Percentiles rank a stretch among this genome's conserved stretches.
Conservation (phyloP, 345 rosid genomes). For the Brassica rapa region DNA sequence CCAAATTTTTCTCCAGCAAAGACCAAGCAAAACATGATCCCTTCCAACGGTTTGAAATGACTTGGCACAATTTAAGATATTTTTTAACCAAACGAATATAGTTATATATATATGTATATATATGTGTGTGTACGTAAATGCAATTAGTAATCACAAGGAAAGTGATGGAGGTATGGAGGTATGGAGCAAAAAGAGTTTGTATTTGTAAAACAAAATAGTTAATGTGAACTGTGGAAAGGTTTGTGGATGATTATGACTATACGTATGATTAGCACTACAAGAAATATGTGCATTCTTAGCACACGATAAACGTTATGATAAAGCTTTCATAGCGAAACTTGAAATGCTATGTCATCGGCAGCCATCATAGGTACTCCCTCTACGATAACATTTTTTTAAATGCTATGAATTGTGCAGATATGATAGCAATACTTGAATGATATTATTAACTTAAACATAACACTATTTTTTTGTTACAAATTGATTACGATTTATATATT, state of each 20-base stretch:
- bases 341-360: no score
- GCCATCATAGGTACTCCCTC: no score
- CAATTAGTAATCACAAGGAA: background rate
- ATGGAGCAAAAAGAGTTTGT: conserved; percentile 29
- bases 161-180: conserved; percentile 32
- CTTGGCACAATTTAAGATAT: background rate
- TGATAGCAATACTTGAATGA: no score
- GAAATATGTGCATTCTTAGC: no score
- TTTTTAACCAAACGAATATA: background rate
- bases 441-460: no score
- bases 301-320: no score
- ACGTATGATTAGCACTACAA: conserved; percentile 18
- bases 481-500: no score
- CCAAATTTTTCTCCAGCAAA: background rate
- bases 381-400: no score
- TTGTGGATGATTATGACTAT: conserved; percentile 29
- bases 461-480: no score
- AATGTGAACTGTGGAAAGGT: conserved; percentile 14
- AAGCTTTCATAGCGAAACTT: no score
- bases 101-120: background rate
- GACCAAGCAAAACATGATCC: background rate
- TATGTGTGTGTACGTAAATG: background rate
- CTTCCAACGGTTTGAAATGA: conserved; percentile 7
- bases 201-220: conserved; percentile 1
- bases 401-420: no score